Base-by-base conservation (phyloP, 768 basidiomycete genomes). In the Leccinum uliginosum region DNA sequence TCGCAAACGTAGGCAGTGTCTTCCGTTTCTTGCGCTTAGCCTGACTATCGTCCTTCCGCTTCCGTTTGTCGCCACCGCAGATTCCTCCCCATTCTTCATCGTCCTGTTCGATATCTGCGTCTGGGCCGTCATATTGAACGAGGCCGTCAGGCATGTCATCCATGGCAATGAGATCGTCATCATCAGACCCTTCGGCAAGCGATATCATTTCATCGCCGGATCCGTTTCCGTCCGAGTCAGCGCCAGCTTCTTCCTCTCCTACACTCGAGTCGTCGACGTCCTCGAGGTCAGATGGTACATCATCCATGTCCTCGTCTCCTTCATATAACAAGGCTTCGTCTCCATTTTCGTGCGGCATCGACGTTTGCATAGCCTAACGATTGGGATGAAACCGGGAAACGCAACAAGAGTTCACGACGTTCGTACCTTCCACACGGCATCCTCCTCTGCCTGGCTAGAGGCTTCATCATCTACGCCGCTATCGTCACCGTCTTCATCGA, bases 341-440 rank as follows among this genome's bases (percentile, higher is more conserved):
- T 11, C 77, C 83, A 3, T 67, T 67, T 19, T 75, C 77, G 56
- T 76, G 80, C 3, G 90, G 91, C 82, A 95, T 87, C 3, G 84
- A 82, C n/a, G 84, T 82, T 78, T 91, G 84, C 91, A 96, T 95
- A 0, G 83, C 93, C 93, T 97, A 30, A 6, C 7, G 0, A 8
- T 23, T 26, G 15, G 24, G 27, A 45, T 61, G 34, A 60, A 62
- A 44, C 48, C 0, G 10, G 9, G 12, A 38, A 32, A 1, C 3
- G 3, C 21, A 1, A 19, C 14, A 24, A 48, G n/a, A 30, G 12
- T 4, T 4, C 4, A n/a, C 14, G 5, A 15, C 17, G 14, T 15
- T 26, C 67, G 49, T 61, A 93, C 94, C 86, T 89, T 93, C 94
- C 94, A 98, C 17, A 96, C 82, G 64, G 89, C 90, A 17, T 74